These are phyloP conservation scores for Xylaria sp. DNA, from an alignment of 2,329 filamentous ascomycete species.

Conservation along the genomic window DNA sequence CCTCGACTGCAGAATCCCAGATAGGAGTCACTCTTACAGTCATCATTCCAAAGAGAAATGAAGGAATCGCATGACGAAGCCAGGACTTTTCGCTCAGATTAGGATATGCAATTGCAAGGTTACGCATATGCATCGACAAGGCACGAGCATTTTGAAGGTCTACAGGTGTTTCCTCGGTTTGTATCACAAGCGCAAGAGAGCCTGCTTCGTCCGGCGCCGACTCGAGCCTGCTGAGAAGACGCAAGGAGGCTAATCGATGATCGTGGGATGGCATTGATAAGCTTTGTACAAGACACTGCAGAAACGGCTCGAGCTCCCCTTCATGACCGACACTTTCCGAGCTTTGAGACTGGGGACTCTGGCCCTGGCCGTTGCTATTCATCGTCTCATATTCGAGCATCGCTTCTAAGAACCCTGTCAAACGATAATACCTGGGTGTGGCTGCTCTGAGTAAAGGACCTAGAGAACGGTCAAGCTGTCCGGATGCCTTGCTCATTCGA, in stretches of 20 bases:
- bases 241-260: constrained; percentile 74
- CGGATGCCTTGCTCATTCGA: constrained; percentile 65
- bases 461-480: constrained; percentile 63
- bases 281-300: constrained; percentile 71
- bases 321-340: constrained; percentile 52
- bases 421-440: constrained; percentile 68
- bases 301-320: constrained; percentile 64
- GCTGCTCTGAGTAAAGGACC: constrained; percentile 70
- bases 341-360: constrained; percentile 38
- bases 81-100: constrained; percentile 64
- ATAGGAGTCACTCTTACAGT: constrained; percentile 83
- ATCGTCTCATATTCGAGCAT: constrained; percentile 59
- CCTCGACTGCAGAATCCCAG: constrained; percentile 82
- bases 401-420: constrained; percentile 69
- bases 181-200: constrained; percentile 68
- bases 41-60: constrained; percentile 87
- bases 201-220: constrained; percentile 55
- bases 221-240: constrained; percentile 70
- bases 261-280: constrained; percentile 77
- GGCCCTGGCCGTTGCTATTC: constrained; percentile 35
- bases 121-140: constrained; percentile 85
- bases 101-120: constrained; percentile 70
- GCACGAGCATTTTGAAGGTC: constrained; percentile 75
- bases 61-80: constrained; percentile 74
- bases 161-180: constrained; percentile 81